Conservation (phyloP, 495 filamentous ascomycete species). For the Pyronema domesticum region DNA sequence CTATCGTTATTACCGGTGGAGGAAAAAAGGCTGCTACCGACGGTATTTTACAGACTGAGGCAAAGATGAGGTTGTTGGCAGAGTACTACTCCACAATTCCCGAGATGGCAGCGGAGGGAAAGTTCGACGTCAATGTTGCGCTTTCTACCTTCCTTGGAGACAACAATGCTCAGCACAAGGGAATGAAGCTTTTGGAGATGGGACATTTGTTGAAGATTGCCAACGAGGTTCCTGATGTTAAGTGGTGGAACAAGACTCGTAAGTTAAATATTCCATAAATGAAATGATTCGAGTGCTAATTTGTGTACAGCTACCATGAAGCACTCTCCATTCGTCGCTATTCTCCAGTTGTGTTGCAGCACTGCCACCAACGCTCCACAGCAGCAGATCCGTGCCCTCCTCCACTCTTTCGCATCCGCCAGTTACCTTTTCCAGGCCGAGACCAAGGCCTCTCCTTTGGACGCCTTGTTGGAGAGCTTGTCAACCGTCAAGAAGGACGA, state of each 20-base stretch:
- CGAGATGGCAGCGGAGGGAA: slow-evolving; percentile 59
- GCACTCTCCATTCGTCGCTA: slow-evolving; percentile 20
- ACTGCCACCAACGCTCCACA: slow-evolving; percentile 10
- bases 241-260: slow-evolving; percentile 25
- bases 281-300: neutral
- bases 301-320: slow-evolving; percentile 10
- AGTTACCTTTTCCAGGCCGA: slow-evolving; percentile 20
- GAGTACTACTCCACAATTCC: slow-evolving; percentile 70
- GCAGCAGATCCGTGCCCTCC: slow-evolving; percentile 14
- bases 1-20: slow-evolving; percentile 5
- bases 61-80: slow-evolving; percentile 50
- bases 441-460: slow-evolving; percentile 15
- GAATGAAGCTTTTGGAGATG: slow-evolving; percentile 18
- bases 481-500: slow-evolving; percentile 8
- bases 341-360: slow-evolving; percentile 19
- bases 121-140: slow-evolving; percentile 48
- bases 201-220: slow-evolving; percentile 19
- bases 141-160: slow-evolving; percentile 10
- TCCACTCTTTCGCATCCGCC: slow-evolving; percentile 18
- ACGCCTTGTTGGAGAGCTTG: slow-evolving; percentile 22
- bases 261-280: neutral
- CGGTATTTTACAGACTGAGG: slow-evolving; percentile 52
- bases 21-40: slow-evolving; percentile 1
- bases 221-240: slow-evolving; percentile 17
- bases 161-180: slow-evolving; percentile 8